Evolutionary conservation across 1,139 yeast species (phyloP).

Genomic region (Zygosaccharomyces sapae): DNA sequence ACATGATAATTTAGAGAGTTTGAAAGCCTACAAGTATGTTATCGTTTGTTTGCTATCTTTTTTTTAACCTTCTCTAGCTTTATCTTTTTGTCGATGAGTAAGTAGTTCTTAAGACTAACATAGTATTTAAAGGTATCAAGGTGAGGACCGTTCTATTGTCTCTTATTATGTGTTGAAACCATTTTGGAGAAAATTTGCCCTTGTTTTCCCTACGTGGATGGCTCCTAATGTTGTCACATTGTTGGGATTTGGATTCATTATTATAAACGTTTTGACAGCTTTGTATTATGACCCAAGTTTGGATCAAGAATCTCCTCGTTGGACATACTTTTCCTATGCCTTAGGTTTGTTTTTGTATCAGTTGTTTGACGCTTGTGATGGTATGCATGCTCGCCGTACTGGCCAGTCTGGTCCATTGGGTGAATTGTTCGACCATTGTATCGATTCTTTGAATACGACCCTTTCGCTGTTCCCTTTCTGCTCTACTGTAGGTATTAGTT

Average conservation of each 20-base stretch:
- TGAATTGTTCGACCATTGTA: slow-evolving; percentile 89
- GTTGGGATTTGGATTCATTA: slow-evolving; percentile 67
- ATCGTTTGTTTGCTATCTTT: background rate
- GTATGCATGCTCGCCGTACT: slow-evolving; percentile 86
- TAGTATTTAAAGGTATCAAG: slow-evolving; percentile 42
- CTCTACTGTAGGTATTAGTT: slow-evolving; percentile 70
- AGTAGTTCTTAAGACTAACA: slow-evolving; percentile 3
- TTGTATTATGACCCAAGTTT: slow-evolving; percentile 72
- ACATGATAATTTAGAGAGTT: slow-evolving; percentile 52
- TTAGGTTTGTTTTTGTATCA: slow-evolving; percentile 85
- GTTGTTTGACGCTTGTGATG: slow-evolving; percentile 96
- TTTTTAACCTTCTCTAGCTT: background rate
- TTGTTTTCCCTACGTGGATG: slow-evolving; percentile 75
- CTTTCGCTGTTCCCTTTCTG: slow-evolving; percentile 69
- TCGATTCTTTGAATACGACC: slow-evolving; percentile 87
- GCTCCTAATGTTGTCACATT: slow-evolving; percentile 88
- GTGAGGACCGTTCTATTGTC: slow-evolving; percentile 77
- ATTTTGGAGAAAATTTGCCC: slow-evolving; percentile 65
- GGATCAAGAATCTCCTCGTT: slow-evolving; percentile 58
- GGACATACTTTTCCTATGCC: slow-evolving; percentile 81
- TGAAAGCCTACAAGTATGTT: slow-evolving; percentile 63
- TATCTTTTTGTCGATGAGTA: background rate
- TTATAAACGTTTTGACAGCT: slow-evolving; percentile 59
- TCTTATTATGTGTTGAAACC: slow-evolving; percentile 73
- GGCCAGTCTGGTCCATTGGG: slow-evolving; percentile 95